These are phyloP conservation scores for Cryptococcus sp. DNA, from an alignment of 1,284 basidiomycete genomes.

Conservation along the genomic window DNA sequence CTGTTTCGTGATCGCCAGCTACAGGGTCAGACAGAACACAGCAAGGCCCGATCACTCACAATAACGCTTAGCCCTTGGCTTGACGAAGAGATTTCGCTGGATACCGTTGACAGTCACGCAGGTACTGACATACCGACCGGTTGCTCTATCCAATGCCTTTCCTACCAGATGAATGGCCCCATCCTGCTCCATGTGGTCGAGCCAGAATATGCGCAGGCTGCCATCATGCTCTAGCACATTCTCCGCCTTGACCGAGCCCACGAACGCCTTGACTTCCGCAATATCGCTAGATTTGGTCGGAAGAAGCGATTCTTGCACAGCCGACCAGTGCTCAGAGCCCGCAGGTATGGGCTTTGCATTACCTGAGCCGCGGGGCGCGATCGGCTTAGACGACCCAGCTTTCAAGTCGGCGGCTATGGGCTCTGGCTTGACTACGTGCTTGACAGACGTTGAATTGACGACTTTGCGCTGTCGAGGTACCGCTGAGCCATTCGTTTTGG, in stretches of 20 bases:
- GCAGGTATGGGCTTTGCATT: slow-evolving; percentile 19
- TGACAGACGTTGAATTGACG: slow-evolving; percentile 47
- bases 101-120: slow-evolving; percentile 82
- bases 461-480: slow-evolving; percentile 37
- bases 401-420: slow-evolving; percentile 24
- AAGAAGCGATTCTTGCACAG: slow-evolving; percentile 58
- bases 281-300: slow-evolving; percentile 44
- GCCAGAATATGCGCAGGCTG: slow-evolving; percentile 80
- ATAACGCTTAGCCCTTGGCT: slow-evolving; percentile 64
- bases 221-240: slow-evolving; percentile 64
- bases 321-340: slow-evolving; percentile 64
- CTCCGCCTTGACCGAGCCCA: slow-evolving; percentile 50
- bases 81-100: slow-evolving; percentile 88
- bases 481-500: slow-evolving; percentile 20
- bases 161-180: slow-evolving; percentile 74
- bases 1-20: slow-evolving; percentile 64
- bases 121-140: slow-evolving; percentile 72
- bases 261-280: slow-evolving; percentile 44
- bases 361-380: slow-evolving; percentile 26
- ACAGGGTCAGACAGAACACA: slow-evolving; percentile 21
- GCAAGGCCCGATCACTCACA: slow-evolving; percentile 48
- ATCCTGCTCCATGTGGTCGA: slow-evolving; percentile 81
- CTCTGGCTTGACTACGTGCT: slow-evolving; percentile 48
- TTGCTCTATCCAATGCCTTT: slow-evolving; percentile 74
- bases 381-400: slow-evolving; percentile 21